Evolutionary conservation across 176 grass and related monocot genomes (phyloP).

Genomic region (Carex littledalei): DNA sequence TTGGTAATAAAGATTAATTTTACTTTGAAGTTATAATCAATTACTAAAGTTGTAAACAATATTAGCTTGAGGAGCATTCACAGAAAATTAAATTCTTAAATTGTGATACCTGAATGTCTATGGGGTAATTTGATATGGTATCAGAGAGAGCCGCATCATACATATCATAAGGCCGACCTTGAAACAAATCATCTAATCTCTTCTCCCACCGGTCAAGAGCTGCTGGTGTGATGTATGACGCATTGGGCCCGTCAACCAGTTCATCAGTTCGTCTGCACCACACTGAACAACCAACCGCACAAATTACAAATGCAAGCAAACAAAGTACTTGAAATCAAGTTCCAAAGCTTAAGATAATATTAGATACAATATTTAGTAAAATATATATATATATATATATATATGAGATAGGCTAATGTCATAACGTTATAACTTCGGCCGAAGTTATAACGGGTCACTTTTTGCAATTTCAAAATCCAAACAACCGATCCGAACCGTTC

Average conservation of each 20-base stretch:
- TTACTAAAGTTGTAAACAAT: not conserved
- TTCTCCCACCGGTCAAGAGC: slow-evolving; percentile 89
- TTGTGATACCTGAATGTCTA: slow-evolving; percentile 82
- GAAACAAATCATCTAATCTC: slow-evolving; percentile 66
- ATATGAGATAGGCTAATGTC: too few species aligned
- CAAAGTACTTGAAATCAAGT: not conserved
- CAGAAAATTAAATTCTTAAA: not conserved
- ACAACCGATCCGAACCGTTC: too few species aligned
- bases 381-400: too few species aligned
- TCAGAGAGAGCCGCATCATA: slow-evolving; percentile 80
- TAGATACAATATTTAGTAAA: not conserved
- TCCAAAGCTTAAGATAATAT: not conserved
- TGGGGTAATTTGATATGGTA: slow-evolving; percentile 54
- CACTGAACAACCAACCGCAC: slow-evolving; percentile 32
- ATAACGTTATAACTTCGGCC: too few species aligned
- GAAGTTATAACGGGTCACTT: too few species aligned
- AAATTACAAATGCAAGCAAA: not conserved
- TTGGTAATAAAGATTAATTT: not conserved
- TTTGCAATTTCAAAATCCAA: too few species aligned
- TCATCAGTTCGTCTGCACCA: slow-evolving; percentile 99
- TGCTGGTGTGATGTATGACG: slow-evolving; percentile 71
- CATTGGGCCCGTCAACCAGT: slow-evolving; percentile 89
- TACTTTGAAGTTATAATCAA: not conserved
- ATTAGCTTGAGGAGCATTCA: not conserved
- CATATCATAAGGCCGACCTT: slow-evolving; percentile 79